phyloP scores from a whole-genome alignment of 2,329 filamentous ascomycete genomes.

The Parasarocladium wereldwijsianum region DNA sequence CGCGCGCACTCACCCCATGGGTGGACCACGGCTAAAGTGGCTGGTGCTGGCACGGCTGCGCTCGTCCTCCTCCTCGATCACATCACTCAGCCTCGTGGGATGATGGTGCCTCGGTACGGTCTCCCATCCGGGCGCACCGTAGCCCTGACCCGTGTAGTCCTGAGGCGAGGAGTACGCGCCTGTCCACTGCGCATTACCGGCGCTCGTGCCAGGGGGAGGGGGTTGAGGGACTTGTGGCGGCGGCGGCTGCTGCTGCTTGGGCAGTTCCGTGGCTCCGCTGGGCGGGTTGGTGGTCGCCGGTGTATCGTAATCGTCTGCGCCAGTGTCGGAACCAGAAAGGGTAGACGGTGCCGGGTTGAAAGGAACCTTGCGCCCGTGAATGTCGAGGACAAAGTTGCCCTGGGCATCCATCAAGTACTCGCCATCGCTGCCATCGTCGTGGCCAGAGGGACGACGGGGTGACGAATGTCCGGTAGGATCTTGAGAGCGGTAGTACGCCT shows the following conservation, averaged over 20 bases:
- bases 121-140: constrained; percentile 60
- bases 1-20: too few relatives aligned
- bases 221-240: constrained; percentile 1
- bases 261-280: constrained; percentile 18
- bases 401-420: constrained; percentile 53
- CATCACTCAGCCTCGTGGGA: constrained; percentile 76
- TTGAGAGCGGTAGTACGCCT: constrained; percentile 12
- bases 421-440: constrained; percentile 51
- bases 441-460: constrained; percentile 15
- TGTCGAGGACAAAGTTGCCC: constrained; percentile 46
- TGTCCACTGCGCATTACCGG: constrained; percentile 23
- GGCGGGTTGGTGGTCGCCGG: constrained; percentile 28
- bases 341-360: constrained; percentile 30
- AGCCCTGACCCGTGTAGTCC: constrained; percentile 55
- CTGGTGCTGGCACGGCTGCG: constrained; percentile 60
- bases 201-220: constrained; percentile 12
- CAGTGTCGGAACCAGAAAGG: constrained; percentile 33
- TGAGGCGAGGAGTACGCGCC: constrained; percentile 25
- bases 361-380: constrained; percentile 42
- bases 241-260: constrained; percentile 12
- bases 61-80: constrained; percentile 76
- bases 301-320: constrained; percentile 43
- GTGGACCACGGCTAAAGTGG: constrained; percentile 38
- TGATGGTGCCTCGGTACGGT: constrained; percentile 68
- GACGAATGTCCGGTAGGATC: constrained; percentile 5